Base-by-base conservation (phyloP, 208 protist species). In the Leishmania gerbilli region DNA sequence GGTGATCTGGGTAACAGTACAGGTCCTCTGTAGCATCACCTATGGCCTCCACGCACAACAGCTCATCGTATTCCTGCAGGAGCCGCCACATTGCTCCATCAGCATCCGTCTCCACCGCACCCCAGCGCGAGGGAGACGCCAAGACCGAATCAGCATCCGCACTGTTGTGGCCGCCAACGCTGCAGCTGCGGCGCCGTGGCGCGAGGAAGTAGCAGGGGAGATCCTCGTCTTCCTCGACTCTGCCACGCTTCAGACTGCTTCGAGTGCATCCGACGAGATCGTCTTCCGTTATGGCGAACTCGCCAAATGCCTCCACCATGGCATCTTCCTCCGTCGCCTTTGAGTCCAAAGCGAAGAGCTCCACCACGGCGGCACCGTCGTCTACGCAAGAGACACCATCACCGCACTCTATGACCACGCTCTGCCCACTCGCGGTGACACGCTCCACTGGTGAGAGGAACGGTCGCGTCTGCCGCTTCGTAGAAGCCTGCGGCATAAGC, bases 1-100 rank as follows among this genome's bases (percentile, higher is more conserved):
- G 88, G 83, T 97, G 94, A 76, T 97, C 94, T 5, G 88, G 88
- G 85, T 96, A 97, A 55, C 90, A 76, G 86, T 97, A 97, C 74
- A 95, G 84, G 64, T 93, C 92, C 40, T 85, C 86, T 49, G 89
- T 79, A 42, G 77, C 77, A 3, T 91, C 88, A 19, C 87, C 84
- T 15, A 45, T 76, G 37, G 67, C 42, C 47, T 90, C 86, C 24
- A 85, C 71, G 76, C 79, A 89, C 56, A 86, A 81, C 77, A 62
- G 1, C 53, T 74, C 82, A 27, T 85, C 82, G 82, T 82, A 82
- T 27, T 68, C 74, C 62, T 56, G 60, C 60, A 85, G 74, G 34
- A 85, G 76, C 56, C 19, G 40, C 77, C 77, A 75, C 71, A 71
- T 79, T 7, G 77, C 55, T 65, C 82, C 82, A 27, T 76, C 74